Evolutionary conservation across 495 filamentous ascomycete species (phyloP), one percentile per base, ranked within the genome.

Genomic region (Usnea hakonensis): DNA sequence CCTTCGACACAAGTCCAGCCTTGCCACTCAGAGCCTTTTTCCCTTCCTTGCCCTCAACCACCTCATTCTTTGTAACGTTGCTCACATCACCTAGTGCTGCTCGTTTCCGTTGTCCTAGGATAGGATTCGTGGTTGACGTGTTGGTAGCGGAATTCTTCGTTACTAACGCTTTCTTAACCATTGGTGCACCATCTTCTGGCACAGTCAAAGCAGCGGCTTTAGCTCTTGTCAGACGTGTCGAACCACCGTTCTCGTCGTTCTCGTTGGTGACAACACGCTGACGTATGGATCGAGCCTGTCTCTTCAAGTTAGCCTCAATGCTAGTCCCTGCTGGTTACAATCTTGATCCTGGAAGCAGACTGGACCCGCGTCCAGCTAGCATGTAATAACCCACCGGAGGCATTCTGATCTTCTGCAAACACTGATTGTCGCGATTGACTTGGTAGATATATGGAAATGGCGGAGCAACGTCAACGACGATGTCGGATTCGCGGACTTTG

Each of bases 1-100:
- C 83, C 75, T 96, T 95, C 23, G 90, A 88, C 35, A 91, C 82
- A 26, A 90, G 74, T 53, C 84, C 87, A 23, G 74, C 71, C 72
- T 87, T 88, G 57, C 69, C 77, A 30, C 75, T 74, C 37, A 74
- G 68, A 40, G 79, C 73, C 78, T 95, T 96, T 83, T 95, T 93
- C 35, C 77, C 82, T 57, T 79, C 81, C 65, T 81, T 82, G 37
- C 68, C 63, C 30, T 90, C 89, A 40, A 70, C 72, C 7, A 71
- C 77, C 17, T 92, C 90, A 28, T 74, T 78, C 76, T 96, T 96
- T 61, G 83, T 83, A 57, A 96, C 89, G 78, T 98, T 98, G 82
- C 91, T 97, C 63, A 96, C 87, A 79, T 98, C 93, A 32, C 90
- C 91, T 23, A 98, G 82, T 36, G 88, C 90, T 68, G 87, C 79